phyloP scores from a whole-genome alignment of 2,329 filamentous ascomycete species.

The Alternaria hordeiaustralica region DNA sequence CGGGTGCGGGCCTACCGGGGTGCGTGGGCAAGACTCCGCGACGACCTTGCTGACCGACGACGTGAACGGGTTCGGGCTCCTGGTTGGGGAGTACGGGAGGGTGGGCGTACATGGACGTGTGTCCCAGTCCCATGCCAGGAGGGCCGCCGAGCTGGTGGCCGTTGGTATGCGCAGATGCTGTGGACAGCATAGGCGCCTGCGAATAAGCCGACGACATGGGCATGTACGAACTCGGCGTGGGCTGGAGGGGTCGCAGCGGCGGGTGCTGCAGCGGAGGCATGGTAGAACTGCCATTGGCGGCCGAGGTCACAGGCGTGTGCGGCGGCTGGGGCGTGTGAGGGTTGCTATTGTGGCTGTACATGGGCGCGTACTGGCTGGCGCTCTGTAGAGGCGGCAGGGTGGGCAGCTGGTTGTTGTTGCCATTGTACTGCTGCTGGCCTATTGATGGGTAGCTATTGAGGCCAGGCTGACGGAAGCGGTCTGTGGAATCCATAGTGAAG shows the following conservation, averaged over 20 bases:
- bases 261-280: slow-evolving; percentile 48
- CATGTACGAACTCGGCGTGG: slow-evolving; percentile 45
- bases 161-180: slow-evolving; percentile 43
- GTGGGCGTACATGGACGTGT: slow-evolving; percentile 48
- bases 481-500: slow-evolving; percentile 41
- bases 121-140: slow-evolving; percentile 46
- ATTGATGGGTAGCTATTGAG: slow-evolving; percentile 43
- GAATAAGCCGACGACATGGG: slow-evolving; percentile 44
- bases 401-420: slow-evolving; percentile 38
- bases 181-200: slow-evolving; percentile 43
- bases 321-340: slow-evolving; percentile 47
- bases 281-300: slow-evolving; percentile 36
- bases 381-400: slow-evolving; percentile 47
- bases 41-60: slow-evolving; percentile 92
- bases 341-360: slow-evolving; percentile 48
- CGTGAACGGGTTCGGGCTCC: slow-evolving; percentile 76
- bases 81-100: slow-evolving; percentile 48
- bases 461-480: slow-evolving; percentile 47
- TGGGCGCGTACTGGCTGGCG: slow-evolving; percentile 35
- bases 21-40: slow-evolving; percentile 91
- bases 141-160: slow-evolving; percentile 45
- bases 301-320: slow-evolving; percentile 45
- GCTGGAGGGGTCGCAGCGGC: slow-evolving; percentile 47
- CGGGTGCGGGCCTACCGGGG: slow-evolving; percentile 80
- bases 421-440: slow-evolving; percentile 41